Percentiles rank a stretch among this genome's conserved stretches.
These are phyloP conservation scores for Breviolum minutum DNA, from an alignment of 73 alveolate species.

Conservation along the genomic window DNA sequence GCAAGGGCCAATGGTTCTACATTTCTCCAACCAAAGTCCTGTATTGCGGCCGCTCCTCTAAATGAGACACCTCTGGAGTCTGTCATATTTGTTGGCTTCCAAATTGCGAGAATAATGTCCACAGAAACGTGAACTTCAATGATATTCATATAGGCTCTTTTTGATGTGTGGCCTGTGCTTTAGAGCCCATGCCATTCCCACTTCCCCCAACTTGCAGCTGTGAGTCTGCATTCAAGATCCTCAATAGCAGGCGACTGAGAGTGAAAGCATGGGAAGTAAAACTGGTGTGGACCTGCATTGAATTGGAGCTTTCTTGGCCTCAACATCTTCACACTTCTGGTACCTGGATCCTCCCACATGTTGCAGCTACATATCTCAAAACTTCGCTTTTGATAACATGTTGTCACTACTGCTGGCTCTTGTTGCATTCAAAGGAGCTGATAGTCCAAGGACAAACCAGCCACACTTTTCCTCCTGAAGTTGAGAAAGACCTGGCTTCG, in stretches of 20 bases:
- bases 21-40: too few relatives aligned
- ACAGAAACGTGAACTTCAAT: neutral
- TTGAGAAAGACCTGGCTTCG: constrained; percentile 39
- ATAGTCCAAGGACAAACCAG: constrained; percentile 60
- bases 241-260: neutral
- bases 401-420: neutral
- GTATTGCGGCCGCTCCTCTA: too few relatives aligned
- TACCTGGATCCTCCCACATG: neutral
- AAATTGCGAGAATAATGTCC: neutral
- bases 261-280: too few relatives aligned
- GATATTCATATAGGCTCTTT: neutral
- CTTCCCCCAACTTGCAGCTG: constrained; percentile 10
- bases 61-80: too few relatives aligned
- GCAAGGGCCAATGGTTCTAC: too few relatives aligned
- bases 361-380: neutral
- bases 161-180: neutral
- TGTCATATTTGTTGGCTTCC: neutral
- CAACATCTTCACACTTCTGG: too few relatives aligned
- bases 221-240: constrained; percentile 70
- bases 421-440: constrained; percentile 34
- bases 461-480: constrained; percentile 48
- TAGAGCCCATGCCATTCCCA: neutral
- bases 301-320: too few relatives aligned
- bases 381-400: neutral
- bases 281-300: too few relatives aligned